These are phyloP conservation scores for Colletotrichum theobromicola DNA, from an alignment of 2,329 filamentous ascomycete genomes.

Conservation along the genomic window DNA sequence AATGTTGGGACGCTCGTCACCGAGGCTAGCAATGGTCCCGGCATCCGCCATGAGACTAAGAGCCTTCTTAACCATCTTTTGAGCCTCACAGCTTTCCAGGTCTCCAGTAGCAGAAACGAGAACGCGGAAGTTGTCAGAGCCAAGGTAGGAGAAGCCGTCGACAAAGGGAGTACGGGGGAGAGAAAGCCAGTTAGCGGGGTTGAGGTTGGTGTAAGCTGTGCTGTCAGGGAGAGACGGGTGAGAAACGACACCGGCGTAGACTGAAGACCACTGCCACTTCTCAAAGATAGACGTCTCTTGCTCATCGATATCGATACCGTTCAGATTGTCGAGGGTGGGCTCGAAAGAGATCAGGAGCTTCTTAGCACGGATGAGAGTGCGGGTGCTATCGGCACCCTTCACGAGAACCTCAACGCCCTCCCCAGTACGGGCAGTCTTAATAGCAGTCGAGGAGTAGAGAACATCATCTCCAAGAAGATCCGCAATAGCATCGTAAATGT, in stretches of 20 bases:
- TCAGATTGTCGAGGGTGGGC: constrained; percentile 34
- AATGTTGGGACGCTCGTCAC: constrained; percentile 23
- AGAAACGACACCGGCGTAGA: constrained; percentile 35
- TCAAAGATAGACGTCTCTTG: constrained; percentile 34
- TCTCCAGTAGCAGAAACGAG: constrained; percentile 28
- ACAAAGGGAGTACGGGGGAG: constrained; percentile 31
- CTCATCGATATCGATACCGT: constrained; percentile 35
- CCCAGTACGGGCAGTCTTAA: constrained; percentile 31
- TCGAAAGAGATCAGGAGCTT: constrained; percentile 40
- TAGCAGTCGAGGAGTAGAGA: constrained; percentile 39
- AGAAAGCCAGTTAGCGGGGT: constrained; percentile 29
- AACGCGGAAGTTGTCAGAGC: constrained; percentile 29
- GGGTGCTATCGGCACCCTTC: constrained; percentile 22
- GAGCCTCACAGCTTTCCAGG: constrained; percentile 25
- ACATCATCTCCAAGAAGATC: constrained; percentile 38
- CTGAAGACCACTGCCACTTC: constrained; percentile 34
- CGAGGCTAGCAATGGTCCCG: constrained; percentile 24
- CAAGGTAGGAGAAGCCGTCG: constrained; percentile 31
- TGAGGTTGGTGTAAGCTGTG: constrained; percentile 31
- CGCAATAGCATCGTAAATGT: constrained; percentile 43
- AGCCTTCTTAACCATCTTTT: constrained; percentile 26
- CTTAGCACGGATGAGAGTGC: constrained; percentile 31
- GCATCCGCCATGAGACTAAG: constrained; percentile 26
- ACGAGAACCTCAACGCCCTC: constrained; percentile 35
- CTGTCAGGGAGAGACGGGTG: constrained; percentile 33